Percentiles rank a stretch among this genome's conserved stretches.
These are phyloP conservation scores for Kodamaea anthophila DNA, from an alignment of 1,139 yeast genomes.

Conservation along the genomic window DNA sequence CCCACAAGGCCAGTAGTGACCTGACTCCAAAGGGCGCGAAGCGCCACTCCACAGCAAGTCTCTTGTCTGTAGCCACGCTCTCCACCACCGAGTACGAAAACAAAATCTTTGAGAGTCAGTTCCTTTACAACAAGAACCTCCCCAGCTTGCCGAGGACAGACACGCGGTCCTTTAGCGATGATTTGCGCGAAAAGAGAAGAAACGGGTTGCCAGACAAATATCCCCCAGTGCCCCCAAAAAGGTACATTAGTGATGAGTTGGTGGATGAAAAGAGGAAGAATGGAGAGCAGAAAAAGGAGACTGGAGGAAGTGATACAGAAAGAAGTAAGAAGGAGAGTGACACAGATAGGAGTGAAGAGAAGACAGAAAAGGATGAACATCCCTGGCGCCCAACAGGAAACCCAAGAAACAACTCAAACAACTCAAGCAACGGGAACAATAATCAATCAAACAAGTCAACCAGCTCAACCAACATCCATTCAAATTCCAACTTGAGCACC, in stretches of 20 bases:
- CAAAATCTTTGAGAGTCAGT: slow-evolving; percentile 47
- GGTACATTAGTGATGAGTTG: not conserved
- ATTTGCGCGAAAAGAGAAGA: not conserved
- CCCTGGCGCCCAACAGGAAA: too few relatives aligned
- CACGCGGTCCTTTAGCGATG: not conserved
- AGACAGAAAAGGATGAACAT: not conserved
- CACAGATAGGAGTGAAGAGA: not conserved
- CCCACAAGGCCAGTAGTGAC: too few relatives aligned
- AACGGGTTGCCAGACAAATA: too few relatives aligned
- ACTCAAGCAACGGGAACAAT: not conserved
- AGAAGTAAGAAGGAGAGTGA: not conserved
- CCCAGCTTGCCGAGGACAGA: slow-evolving; percentile 18
- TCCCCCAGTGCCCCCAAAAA: too few relatives aligned
- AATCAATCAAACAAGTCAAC: too few relatives aligned
- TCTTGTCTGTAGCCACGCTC: slow-evolving; percentile 36
- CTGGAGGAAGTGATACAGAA: too few relatives aligned
- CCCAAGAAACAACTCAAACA: not conserved
- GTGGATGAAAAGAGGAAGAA: not conserved
- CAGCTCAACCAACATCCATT: not conserved
- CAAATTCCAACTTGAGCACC: not conserved
- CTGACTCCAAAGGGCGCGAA: not conserved
- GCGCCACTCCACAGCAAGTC: slow-evolving; percentile 14
- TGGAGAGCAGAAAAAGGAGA: not conserved
- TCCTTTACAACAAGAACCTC: slow-evolving; percentile 25
- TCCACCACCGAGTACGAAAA: slow-evolving; percentile 54